Evolutionary conservation across 768 basidiomycete species (phyloP).

Genomic region (Kwoniella botswanensis): DNA sequence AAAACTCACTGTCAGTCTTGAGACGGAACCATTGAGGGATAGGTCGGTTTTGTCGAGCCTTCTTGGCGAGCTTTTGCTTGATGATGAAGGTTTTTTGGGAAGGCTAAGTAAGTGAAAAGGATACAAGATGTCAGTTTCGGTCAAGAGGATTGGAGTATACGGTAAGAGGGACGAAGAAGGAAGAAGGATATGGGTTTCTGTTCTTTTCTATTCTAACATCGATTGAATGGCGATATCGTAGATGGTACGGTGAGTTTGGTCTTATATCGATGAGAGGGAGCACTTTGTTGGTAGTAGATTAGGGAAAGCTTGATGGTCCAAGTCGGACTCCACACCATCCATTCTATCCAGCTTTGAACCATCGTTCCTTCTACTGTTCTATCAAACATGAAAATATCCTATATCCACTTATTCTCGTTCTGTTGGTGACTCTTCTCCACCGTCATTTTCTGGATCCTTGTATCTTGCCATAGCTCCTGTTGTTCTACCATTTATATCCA

Average conservation of each 20-base stretch:
- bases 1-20: constrained; percentile 91
- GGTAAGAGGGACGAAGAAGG: background rate
- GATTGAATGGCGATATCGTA: too few relatives aligned
- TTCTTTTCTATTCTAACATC: background rate
- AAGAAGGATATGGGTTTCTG: background rate
- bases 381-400: background rate
- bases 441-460: background rate
- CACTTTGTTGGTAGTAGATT: too few relatives aligned
- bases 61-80: constrained; percentile 97
- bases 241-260: too few relatives aligned
- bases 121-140: background rate
- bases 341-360: too few relatives aligned
- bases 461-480: background rate
- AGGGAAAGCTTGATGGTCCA: too few relatives aligned
- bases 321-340: too few relatives aligned
- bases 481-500: too few relatives aligned
- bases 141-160: background rate
- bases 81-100: constrained; percentile 98
- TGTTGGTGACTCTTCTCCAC: background rate
- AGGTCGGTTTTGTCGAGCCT: constrained; percentile 92
- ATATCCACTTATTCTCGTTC: too few relatives aligned
- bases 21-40: constrained; percentile 98
- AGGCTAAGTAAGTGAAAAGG: constrained; percentile 66
- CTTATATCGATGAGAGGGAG: too few relatives aligned
- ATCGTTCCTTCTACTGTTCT: background rate